Conservation (phyloP, 2,329 filamentous ascomycete genomes). For the Macrophomina phaseolina region DNA sequence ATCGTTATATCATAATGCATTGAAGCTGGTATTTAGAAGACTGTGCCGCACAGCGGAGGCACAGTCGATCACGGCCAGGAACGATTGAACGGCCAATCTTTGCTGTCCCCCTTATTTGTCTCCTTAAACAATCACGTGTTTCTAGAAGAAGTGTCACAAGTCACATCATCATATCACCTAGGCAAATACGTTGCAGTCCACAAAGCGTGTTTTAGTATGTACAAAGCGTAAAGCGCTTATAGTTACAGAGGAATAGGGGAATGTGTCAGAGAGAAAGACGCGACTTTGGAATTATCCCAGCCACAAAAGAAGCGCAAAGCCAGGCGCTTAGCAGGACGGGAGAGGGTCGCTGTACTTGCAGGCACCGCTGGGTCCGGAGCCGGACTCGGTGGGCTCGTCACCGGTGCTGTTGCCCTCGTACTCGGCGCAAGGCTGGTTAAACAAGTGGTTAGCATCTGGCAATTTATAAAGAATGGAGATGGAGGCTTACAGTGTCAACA, state of each 20-base stretch:
- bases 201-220: neutral
- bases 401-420: conserved; percentile 43
- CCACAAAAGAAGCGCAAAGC: neutral
- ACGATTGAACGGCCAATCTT: too few relatives aligned
- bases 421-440: conserved; percentile 40
- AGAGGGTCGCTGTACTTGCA: conserved; percentile 37
- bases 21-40: too few relatives aligned
- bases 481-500: conserved; percentile 43
- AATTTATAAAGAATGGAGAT: too few relatives aligned
- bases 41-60: too few relatives aligned
- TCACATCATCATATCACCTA: neutral
- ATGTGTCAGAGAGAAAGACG: neutral
- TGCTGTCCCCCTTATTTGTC: too few relatives aligned
- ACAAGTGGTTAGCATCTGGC: neutral
- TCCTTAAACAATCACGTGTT: too few relatives aligned
- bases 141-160: too few relatives aligned
- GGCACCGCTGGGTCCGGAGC: conserved; percentile 38
- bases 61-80: too few relatives aligned
- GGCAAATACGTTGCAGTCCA: neutral
- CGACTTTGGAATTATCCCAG: neutral
- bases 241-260: neutral
- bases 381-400: conserved; percentile 40
- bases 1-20: too few relatives aligned
- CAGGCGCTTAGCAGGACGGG: conserved; percentile 6
- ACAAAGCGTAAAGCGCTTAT: neutral